Evolutionary conservation across 2,329 filamentous ascomycete species (phyloP), one percentile per base, ranked within the genome.

Genomic region (Graphiopsis chlorocephala): DNA sequence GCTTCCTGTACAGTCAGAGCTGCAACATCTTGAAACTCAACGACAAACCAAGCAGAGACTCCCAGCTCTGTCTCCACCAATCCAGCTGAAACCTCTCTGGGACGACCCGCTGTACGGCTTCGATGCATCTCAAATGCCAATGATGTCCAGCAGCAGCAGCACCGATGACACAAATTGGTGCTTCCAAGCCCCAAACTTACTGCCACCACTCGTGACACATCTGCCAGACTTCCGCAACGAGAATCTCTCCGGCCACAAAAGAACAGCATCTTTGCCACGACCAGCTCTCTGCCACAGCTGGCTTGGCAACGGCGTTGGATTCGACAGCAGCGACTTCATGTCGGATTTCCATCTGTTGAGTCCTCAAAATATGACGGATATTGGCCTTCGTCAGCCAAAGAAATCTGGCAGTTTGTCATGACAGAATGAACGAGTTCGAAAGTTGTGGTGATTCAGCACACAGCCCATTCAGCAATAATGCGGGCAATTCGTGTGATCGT

Each of bases 191-290:
- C 28, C 14, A 4, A 11, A 28, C 6, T 12, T 53, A 8, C 50
- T 50, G 15, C 47, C 26, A 20, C 50, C 50, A 11, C 25, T 31
- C 7, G 10, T 53, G 14, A 53, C 50, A 31, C 28, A 53, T 2
- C 26, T 28, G 5, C 31, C 33, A n/a, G 20, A 29, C 2, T 31
- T 4, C 11, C 7, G 15, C 28, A 20, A n/a, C 28, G 26, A 53
- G 2, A 29, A 10, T n/a, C 5, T 14, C 2, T 17, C 47, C 2
- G 17, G 50, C 6, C 25, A 53, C 26, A 53, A 31, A 31, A 29
- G 23, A 11, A 35, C 29, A 33, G 8, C 29, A 1, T 38, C 50
- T 2, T 31, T 12, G 17, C 83, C 17, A 23, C 29, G 8, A 1
- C 55, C 31, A 29, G 14, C 55, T 1, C 26, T 58, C 10, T 17